These are phyloP conservation scores for Penicillium sp. DNA, from an alignment of 2,329 filamentous ascomycete species.

Conservation along the genomic window DNA sequence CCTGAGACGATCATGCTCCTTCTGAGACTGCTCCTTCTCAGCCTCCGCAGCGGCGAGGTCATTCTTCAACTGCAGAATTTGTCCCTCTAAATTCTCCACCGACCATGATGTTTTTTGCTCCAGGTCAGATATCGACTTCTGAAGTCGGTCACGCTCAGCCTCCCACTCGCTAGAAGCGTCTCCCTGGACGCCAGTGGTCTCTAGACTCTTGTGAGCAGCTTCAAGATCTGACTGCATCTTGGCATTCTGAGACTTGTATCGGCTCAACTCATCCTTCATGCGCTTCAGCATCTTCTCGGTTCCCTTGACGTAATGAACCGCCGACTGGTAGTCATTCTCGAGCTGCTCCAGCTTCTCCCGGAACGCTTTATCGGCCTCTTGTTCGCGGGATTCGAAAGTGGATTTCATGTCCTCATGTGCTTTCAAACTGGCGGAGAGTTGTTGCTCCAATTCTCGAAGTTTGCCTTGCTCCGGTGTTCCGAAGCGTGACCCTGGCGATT, in stretches of 20 bases:
- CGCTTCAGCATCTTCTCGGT: slow-evolving; percentile 99
- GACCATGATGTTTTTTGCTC: slow-evolving; percentile 68
- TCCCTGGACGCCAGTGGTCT: slow-evolving; percentile 37
- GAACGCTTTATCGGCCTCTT: slow-evolving; percentile 84
- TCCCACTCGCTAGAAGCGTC: slow-evolving; percentile 66
- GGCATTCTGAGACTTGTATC: slow-evolving; percentile 82
- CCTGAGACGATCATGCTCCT: slow-evolving; percentile 53
- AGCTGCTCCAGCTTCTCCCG: slow-evolving; percentile 90
- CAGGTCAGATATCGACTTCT: slow-evolving; percentile 65
- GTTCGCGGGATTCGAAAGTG: slow-evolving; percentile 72
- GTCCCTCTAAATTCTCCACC: slow-evolving; percentile 66
- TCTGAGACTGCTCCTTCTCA: slow-evolving; percentile 67
- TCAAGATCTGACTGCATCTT: slow-evolving; percentile 81
- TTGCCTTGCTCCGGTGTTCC: slow-evolving; percentile 75
- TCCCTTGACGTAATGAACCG: slow-evolving; percentile 95
- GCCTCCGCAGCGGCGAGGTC: slow-evolving; percentile 65
- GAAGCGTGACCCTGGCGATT: slow-evolving; percentile 72
- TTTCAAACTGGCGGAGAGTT: slow-evolving; percentile 72
- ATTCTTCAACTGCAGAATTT: slow-evolving; percentile 66
- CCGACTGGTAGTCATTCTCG: slow-evolving; percentile 96
- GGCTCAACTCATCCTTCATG: slow-evolving; percentile 94
- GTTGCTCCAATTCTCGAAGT: slow-evolving; percentile 81
- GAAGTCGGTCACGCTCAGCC: slow-evolving; percentile 65
- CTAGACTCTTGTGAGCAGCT: slow-evolving; percentile 57
- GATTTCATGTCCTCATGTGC: slow-evolving; percentile 83